A percentile compares a stretch with the other conserved stretches of the same genome.
Evolutionary conservation across 306 rosid species (phyloP).

Genomic region (Inga oerstediana): DNA sequence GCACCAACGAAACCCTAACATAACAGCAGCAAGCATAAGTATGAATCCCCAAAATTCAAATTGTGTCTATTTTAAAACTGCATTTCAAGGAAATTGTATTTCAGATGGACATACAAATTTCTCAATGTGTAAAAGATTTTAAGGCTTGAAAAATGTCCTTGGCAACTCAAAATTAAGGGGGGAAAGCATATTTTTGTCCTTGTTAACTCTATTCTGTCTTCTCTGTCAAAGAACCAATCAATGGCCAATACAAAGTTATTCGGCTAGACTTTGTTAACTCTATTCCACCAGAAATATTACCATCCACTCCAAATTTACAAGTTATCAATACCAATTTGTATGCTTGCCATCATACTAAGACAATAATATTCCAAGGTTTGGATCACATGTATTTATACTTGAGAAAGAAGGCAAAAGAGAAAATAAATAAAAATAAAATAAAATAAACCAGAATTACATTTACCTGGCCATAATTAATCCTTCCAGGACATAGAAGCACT

Average conservation of each 20-base stretch:
- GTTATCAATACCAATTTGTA: background rate
- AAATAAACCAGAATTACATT: conserved; percentile 22
- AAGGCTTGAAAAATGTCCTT: no score
- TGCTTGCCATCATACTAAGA: conserved; percentile 5
- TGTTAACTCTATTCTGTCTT: no score
- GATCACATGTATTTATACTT: background rate
- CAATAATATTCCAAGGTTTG: conserved; percentile 1
- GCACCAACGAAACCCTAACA: no score
- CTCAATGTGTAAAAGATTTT: no score
- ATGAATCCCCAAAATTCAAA: conserved; percentile 52
- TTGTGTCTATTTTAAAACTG: conserved; percentile 93
- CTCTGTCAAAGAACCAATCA: background rate
- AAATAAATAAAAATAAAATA: background rate
- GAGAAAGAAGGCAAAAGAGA: background rate
- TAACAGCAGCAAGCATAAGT: no score
- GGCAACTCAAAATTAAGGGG: no score
- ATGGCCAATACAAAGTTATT: background rate
- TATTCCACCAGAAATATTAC: background rate
- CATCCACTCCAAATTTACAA: background rate
- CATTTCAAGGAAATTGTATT: background rate
- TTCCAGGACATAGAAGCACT: conserved; percentile 73
- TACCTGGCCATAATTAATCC: conserved; percentile 87
- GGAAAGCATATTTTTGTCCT: no score
- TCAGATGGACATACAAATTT: background rate
- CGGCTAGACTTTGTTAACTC: background rate